Evolutionary conservation across 2,329 filamentous ascomycete genomes (phyloP), one percentile per base, ranked within the genome.

Genomic region (Arachnomyces sp.): DNA sequence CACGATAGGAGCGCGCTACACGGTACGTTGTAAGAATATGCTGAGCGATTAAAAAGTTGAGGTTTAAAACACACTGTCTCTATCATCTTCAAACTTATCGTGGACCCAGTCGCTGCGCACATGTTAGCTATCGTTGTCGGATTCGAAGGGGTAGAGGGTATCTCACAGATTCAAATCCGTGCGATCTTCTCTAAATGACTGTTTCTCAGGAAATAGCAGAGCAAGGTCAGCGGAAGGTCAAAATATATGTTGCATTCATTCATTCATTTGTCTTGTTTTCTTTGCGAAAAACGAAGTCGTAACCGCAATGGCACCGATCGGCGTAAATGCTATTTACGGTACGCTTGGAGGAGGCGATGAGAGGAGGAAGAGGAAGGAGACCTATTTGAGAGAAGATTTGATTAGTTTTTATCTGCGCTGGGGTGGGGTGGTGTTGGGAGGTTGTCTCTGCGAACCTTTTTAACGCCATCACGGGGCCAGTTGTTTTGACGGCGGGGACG

Each of bases 71-170:
- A 45, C 48, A 68, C 67, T 55, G 43, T 68, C 67, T 65, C 81
- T 73, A 60, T 81, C 76, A 56, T 86, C 84, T 61, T 92, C 84
- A 60, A 79, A 94, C 59, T 81, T 84, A 67, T 94, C 86, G 62
- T 95, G 89, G 52, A 94, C 86, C 89, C 89, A 95, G 71, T 94
- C 88, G 58, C 86, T 86, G 48, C 31, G 11, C 15, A 34, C 17
- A 14, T 29, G n/a, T 32, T 42, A 25, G 16, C 31, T 34, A 14
- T 12, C 18, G 36, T 5, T 9, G 9, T 25, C 20, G n/a, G n/a
- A n/a, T n/a, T 12, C 6, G 13, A 12, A 14, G 31, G 35, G 18
- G 31, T 34, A 14, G 25, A 31, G 40, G 31, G 38, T 8, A 34
- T 41, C 53, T 54, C 56, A 70, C 66, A 66, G 61, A 54, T 69